Percentiles rank a stretch among this genome's conserved stretches.
phyloP scores from a whole-genome alignment of 768 basidiomycete species.

The Podaxis rugospora region DNA sequence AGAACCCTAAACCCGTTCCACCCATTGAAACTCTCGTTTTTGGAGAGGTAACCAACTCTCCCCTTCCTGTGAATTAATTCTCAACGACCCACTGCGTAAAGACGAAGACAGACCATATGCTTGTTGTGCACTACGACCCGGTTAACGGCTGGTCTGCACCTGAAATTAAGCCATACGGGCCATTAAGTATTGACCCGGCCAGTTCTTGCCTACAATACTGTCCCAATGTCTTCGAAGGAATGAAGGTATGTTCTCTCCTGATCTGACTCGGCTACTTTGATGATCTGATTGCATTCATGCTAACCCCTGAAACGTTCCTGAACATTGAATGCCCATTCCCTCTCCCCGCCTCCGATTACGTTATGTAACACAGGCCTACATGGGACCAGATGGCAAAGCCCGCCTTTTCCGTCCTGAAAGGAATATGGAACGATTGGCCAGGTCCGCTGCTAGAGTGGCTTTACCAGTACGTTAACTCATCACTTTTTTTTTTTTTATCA shows the following conservation, averaged over 20 bases:
- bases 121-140: slow-evolving; percentile 59
- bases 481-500: not conserved
- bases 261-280: not conserved
- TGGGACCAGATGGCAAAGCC: slow-evolving; percentile 65
- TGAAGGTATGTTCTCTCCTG: slow-evolving; percentile 45
- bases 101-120: slow-evolving; percentile 79
- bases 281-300: not conserved
- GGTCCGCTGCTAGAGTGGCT: slow-evolving; percentile 66
- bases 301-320: not conserved
- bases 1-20: slow-evolving; percentile 47
- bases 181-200: slow-evolving; percentile 65
- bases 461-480: slow-evolving; percentile 48
- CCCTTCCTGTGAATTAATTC: not conserved
- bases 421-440: slow-evolving; percentile 80
- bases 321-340: not conserved
- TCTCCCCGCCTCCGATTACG: not conserved
- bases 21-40: slow-evolving; percentile 45
- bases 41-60: slow-evolving; percentile 43
- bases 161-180: slow-evolving; percentile 71
- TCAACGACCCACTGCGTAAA: slow-evolving; percentile 18
- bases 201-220: slow-evolving; percentile 84
- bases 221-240: slow-evolving; percentile 82
- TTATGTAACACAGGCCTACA: slow-evolving; percentile 33
- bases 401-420: slow-evolving; percentile 78
- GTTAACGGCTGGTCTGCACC: slow-evolving; percentile 65